These are phyloP conservation scores for Calocybe cyanea DNA, from an alignment of 768 basidiomycete species.

Conservation along the genomic window DNA sequence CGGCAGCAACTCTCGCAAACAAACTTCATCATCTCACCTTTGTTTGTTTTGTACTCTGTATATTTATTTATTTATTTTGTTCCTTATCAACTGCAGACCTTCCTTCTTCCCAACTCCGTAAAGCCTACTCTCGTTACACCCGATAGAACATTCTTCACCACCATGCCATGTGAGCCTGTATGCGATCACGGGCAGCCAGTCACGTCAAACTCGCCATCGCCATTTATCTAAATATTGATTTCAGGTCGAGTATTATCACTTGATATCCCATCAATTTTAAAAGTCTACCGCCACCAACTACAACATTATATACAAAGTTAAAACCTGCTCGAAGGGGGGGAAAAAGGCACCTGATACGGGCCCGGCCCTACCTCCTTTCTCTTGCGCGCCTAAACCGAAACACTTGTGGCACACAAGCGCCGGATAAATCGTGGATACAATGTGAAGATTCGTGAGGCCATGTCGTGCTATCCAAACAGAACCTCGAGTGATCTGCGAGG, in stretches of 20 bases:
- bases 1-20: not conserved
- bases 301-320: not conserved
- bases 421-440: too few species aligned
- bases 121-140: not conserved
- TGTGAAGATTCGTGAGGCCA: too few species aligned
- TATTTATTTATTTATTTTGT: not conserved
- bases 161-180: not conserved
- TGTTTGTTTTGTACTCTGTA: not conserved
- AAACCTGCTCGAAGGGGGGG: not conserved
- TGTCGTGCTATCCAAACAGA: not conserved
- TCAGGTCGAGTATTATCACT: not conserved
- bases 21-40: not conserved
- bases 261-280: not conserved
- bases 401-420: too few species aligned
- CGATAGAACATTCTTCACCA: too few species aligned
- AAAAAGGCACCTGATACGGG: not conserved
- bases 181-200: not conserved
- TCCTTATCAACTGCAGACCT: constrained; percentile 1
- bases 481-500: not conserved
- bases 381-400: too few species aligned
- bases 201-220: not conserved
- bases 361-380: not conserved
- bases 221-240: not conserved
- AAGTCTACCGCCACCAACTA: not conserved
- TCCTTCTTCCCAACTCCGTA: not conserved